These are phyloP conservation scores for Psilocybe subaeruginosa DNA, from an alignment of 768 basidiomycete genomes.

Conservation along the genomic window DNA sequence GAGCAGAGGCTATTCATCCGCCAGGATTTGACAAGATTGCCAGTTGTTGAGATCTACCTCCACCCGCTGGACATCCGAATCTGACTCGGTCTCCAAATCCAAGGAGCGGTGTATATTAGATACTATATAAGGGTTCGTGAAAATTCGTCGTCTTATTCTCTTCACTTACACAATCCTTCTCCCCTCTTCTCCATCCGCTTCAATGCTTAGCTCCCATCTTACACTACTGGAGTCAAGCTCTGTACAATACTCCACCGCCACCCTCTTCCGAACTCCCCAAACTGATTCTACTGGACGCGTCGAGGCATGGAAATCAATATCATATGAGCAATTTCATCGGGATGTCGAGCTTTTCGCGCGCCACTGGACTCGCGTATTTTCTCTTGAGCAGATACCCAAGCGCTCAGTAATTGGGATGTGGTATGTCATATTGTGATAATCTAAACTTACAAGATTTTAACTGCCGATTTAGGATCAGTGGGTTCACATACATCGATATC, in stretches of 20 bases:
- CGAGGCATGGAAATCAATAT: slow-evolving; percentile 60
- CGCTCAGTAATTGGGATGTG: slow-evolving; percentile 74
- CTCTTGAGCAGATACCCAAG: slow-evolving; percentile 44
- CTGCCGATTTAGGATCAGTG: slow-evolving; percentile 58
- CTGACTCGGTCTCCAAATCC: slow-evolving; percentile 36
- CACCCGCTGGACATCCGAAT: slow-evolving; percentile 28
- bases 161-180: slow-evolving; percentile 12
- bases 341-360: slow-evolving; percentile 70
- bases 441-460: slow-evolving; percentile 15
- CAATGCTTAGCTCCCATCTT: slow-evolving; percentile 58
- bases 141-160: slow-evolving; percentile 13
- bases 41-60: slow-evolving; percentile 32
- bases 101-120: slow-evolving; percentile 21
- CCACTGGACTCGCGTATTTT: slow-evolving; percentile 61
- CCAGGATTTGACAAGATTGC: slow-evolving; percentile 33
- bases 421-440: slow-evolving; percentile 39
- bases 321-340: slow-evolving; percentile 62
- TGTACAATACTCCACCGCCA: slow-evolving; percentile 45
- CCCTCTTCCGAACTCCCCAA: slow-evolving; percentile 65
- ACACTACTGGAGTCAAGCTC: slow-evolving; percentile 63
- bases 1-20: slow-evolving; percentile 35
- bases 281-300: slow-evolving; percentile 44
- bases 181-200: slow-evolving; percentile 24
- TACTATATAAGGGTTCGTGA: slow-evolving; percentile 23
- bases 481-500: slow-evolving; percentile 72